Conservation (phyloP, 2,329 filamentous ascomycete species). For the Xylariaceae sp. region DNA sequence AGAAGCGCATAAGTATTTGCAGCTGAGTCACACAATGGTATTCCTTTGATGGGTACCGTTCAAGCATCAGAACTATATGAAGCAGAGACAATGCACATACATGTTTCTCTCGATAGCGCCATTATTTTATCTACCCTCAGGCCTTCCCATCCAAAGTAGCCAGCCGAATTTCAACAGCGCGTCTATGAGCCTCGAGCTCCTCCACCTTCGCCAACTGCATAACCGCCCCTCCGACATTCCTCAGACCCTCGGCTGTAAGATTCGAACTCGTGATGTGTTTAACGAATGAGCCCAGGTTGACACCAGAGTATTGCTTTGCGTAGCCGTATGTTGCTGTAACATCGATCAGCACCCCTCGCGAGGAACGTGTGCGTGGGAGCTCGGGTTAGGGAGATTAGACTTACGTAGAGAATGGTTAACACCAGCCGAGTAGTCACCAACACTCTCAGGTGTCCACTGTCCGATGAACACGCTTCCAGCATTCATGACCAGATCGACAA, state of each 20-base stretch:
- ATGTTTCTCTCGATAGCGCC: not conserved
- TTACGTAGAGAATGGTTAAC: slow-evolving; percentile 97
- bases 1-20: not conserved
- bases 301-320: slow-evolving; percentile 96
- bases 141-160: slow-evolving; percentile 38
- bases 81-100: not conserved
- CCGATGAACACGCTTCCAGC: slow-evolving; percentile 96
- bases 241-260: slow-evolving; percentile 78
- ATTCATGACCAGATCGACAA: slow-evolving; percentile 80
- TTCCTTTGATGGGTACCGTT: not conserved
- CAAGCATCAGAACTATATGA: too few species aligned
- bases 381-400: slow-evolving; percentile 37
- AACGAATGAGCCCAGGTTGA: slow-evolving; percentile 92
- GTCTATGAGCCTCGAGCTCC: slow-evolving; percentile 87
- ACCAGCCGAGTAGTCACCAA: slow-evolving; percentile 95
- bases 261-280: slow-evolving; percentile 98
- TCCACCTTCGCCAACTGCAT: slow-evolving; percentile 96
- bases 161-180: slow-evolving; percentile 83
- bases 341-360: slow-evolving; percentile 1
- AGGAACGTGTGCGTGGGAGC: not conserved
- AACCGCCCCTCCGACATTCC: slow-evolving; percentile 82
- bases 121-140: not conserved
- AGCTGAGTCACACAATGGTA: not conserved
- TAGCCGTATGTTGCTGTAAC: slow-evolving; percentile 87
- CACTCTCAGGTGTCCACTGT: slow-evolving; percentile 94